phyloP scores from a whole-genome alignment of 192 early-diverging fungal species.

The Umbelopsis vinacea region DNA sequence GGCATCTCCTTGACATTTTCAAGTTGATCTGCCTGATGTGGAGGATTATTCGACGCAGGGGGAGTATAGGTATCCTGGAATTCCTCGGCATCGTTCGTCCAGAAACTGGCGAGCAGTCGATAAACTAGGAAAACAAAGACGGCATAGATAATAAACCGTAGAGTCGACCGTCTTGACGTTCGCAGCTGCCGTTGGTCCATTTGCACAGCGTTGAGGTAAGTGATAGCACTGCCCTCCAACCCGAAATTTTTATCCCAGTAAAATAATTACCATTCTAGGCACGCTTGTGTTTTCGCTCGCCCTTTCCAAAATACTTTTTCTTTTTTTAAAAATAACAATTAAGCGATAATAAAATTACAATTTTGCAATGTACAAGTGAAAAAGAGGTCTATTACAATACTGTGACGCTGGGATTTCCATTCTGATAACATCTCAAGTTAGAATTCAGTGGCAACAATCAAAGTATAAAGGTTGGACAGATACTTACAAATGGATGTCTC shows the following conservation, averaged over 20 bases:
- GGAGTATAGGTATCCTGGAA: not conserved
- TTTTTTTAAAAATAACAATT: not conserved
- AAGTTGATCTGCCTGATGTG: not conserved
- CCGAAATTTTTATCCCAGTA: too few species aligned
- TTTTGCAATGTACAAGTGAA: not conserved
- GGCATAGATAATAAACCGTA: not conserved
- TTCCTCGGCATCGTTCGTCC: not conserved
- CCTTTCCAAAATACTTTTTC: too few species aligned
- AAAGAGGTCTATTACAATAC: conserved; percentile 29
- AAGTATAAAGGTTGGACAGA: not conserved
- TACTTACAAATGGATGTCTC: conserved; percentile 61
- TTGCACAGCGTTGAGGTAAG: not conserved
- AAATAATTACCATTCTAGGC: too few species aligned
- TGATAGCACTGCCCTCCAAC: too few species aligned
- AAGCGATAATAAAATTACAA: not conserved
- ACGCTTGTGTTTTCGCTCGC: too few species aligned
- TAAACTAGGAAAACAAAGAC: not conserved
- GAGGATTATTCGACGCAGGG: not conserved
- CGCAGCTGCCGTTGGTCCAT: conserved; percentile 17
- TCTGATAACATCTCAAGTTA: conserved; percentile 23
- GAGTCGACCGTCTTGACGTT: conserved; percentile 11
- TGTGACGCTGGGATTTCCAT: conserved; percentile 41
- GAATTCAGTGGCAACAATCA: not conserved
- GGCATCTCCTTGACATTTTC: not conserved
- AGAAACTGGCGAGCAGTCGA: not conserved